phyloP scores from a whole-genome alignment of 108 stramenopile species.

The Cylindrotheca fusiformis region DNA sequence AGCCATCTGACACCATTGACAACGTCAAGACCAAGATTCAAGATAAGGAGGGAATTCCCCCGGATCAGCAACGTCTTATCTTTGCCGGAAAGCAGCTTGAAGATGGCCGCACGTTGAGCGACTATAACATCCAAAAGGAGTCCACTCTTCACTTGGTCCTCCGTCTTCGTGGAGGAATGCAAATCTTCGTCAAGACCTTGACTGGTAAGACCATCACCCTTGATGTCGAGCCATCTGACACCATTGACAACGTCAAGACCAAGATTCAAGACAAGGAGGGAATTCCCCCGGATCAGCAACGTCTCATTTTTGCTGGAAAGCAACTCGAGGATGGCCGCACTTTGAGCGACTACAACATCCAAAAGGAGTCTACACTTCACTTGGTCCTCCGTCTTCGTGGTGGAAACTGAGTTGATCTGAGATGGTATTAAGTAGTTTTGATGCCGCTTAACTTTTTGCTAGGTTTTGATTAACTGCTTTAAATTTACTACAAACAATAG shows the following conservation, averaged over 20 bases:
- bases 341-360: constrained; percentile 99
- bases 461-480: too few relatives aligned
- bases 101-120: constrained; percentile 95
- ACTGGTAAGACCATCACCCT: constrained; percentile 99
- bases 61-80: constrained; percentile 96
- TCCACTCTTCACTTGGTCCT: constrained; percentile 95
- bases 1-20: constrained; percentile 97
- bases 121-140: constrained; percentile 99
- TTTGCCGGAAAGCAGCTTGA: constrained; percentile 99
- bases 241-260: constrained; percentile 98
- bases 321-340: constrained; percentile 99
- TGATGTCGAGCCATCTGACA: constrained; percentile 97
- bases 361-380: constrained; percentile 97
- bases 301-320: constrained; percentile 98
- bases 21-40: constrained; percentile 99
- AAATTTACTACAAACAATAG: neutral
- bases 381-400: constrained; percentile 93
- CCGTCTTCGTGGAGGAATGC: constrained; percentile 91
- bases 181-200: constrained; percentile 97
- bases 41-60: constrained; percentile 98
- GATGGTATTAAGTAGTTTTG: too few relatives aligned
- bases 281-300: constrained; percentile 98
- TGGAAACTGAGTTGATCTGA: constrained; percentile 48
- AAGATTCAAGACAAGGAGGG: constrained; percentile 99
- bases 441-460: too few relatives aligned